Conservation (phyloP, 306 rosid genomes). For the Hylodesmum podocarpum region DNA sequence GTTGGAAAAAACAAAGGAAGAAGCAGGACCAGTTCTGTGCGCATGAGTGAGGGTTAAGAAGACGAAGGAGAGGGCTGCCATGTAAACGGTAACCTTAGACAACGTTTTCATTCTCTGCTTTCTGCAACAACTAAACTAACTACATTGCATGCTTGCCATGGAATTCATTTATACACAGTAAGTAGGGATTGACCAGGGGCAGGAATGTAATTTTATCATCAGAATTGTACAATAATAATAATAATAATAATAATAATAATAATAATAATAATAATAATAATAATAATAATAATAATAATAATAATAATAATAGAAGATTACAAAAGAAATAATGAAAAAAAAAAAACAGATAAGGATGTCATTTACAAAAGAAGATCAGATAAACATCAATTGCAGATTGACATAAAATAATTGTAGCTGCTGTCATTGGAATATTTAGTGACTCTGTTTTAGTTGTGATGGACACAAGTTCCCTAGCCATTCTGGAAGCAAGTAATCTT, state of each 20-base stretch:
- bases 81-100: constrained; percentile 38
- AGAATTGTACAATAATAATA: neutral
- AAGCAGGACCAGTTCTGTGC: constrained; percentile 26
- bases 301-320: too few species aligned
- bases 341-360: neutral
- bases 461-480: neutral
- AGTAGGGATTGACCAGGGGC: constrained; percentile 10
- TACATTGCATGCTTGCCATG: neutral
- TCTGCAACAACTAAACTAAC: constrained; percentile 10
- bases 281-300: too few species aligned
- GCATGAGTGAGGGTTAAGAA: constrained; percentile 19
- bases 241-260: too few species aligned
- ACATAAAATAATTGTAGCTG: neutral
- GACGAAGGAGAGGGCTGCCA: constrained; percentile 25
- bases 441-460: neutral
- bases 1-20: neutral
- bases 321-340: too few species aligned
- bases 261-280: too few species aligned
- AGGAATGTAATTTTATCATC: constrained; percentile 24
- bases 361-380: neutral
- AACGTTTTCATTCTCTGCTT: constrained; percentile 22
- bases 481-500: constrained; percentile 5
- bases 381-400: neutral
- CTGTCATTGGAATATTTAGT: neutral
- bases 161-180: constrained; percentile 35